Evolutionary conservation across 441 rosid species (phyloP).

Genomic region (Kokia cookei): DNA sequence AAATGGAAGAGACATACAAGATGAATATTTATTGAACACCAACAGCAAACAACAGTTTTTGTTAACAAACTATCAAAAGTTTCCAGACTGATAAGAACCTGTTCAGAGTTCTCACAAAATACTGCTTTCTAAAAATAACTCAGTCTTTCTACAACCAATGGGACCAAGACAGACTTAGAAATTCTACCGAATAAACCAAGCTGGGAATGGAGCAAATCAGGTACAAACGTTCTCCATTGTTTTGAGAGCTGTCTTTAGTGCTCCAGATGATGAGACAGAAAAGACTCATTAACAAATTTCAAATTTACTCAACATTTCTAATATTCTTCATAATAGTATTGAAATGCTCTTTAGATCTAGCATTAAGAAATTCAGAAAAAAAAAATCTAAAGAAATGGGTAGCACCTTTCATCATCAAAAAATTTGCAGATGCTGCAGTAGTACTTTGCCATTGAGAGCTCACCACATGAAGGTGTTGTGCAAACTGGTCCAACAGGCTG

Average conservation of each 20-base stretch:
- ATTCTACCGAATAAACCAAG: neutral
- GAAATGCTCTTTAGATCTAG: neutral
- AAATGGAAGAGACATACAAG: constrained; percentile 4
- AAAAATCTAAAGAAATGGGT: neutral
- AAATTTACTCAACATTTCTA: neutral
- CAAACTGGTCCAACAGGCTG: constrained; percentile 86
- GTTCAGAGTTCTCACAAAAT: neutral
- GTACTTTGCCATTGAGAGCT: constrained; percentile 81
- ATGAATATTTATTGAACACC: neutral
- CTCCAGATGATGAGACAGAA: neutral
- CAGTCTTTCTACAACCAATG: neutral
- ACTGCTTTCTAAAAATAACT: neutral
- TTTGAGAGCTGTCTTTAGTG: neutral
- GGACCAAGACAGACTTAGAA: neutral
- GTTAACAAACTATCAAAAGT: neutral
- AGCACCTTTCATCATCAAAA: constrained; percentile 92
- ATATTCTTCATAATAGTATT: neutral
- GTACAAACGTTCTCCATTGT: neutral
- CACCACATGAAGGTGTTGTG: constrained; percentile 60
- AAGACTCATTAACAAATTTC: neutral
- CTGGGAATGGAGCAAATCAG: neutral
- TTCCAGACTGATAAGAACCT: neutral
- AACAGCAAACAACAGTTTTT: neutral
- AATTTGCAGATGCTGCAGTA: constrained; percentile 87
- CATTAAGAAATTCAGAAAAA: neutral